Percentiles rank a stretch among this genome's conserved stretches.
Conservation (phyloP, 179 eudicot species). For the Nepenthes alata region DNA sequence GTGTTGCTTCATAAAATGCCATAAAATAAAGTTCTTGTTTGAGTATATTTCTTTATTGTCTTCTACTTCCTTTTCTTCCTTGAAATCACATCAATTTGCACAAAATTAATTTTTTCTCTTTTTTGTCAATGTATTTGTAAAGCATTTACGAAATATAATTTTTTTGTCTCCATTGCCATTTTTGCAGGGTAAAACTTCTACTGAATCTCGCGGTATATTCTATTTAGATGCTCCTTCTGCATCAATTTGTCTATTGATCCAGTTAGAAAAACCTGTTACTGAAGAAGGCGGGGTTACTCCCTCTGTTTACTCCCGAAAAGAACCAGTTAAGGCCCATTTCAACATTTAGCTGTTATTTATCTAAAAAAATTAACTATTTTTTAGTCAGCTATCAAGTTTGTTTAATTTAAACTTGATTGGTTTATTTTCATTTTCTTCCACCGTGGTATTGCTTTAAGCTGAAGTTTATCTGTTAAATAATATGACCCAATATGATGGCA, state of each 20-base stretch:
- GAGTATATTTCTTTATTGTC: background rate
- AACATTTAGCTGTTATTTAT: background rate
- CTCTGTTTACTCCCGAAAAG: constrained; percentile 96
- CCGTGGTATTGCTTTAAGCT: too few relatives aligned
- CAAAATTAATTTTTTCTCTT: background rate
- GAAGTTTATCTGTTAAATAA: too few relatives aligned
- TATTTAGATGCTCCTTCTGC: constrained; percentile 94
- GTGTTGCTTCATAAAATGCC: background rate
- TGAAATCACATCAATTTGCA: too few relatives aligned
- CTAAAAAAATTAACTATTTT: background rate
- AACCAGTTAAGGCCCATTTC: constrained; percentile 43
- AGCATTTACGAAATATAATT: background rate
- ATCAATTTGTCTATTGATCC: constrained; percentile 85
- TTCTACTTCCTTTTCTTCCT: background rate
- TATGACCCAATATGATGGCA: too few relatives aligned
- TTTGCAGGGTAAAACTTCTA: constrained; percentile 48
- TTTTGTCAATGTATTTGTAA: background rate
- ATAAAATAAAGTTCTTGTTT: background rate
- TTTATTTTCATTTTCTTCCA: too few relatives aligned
- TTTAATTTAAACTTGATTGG: too few relatives aligned
- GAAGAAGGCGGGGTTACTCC: constrained; percentile 98
- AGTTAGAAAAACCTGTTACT: constrained; percentile 91
- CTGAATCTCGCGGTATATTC: constrained; percentile 74
- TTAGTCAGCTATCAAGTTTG: background rate
- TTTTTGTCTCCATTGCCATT: constrained; percentile 13